Evolutionary conservation across 805 yeast species (phyloP), one percentile per base, ranked within the genome.

Genomic region (Metschnikowia picachoensis): DNA sequence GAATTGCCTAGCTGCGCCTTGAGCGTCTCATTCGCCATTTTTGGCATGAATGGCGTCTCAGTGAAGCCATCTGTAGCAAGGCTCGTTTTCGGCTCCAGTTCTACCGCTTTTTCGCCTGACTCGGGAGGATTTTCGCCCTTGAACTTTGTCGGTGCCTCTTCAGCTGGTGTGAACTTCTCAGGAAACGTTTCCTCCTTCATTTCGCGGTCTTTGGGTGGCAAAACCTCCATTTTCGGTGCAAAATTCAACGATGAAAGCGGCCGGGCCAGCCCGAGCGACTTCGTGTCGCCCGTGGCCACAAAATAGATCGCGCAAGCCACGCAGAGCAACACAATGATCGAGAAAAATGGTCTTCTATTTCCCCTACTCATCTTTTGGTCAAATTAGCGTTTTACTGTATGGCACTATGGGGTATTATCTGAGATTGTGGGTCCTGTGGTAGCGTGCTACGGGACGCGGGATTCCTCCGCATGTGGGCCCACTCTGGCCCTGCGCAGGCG

Each of bases 1-100:
- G 97, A 85, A 47, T 87, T 78, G 1, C 99, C 99, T 7, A 92
- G 76, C 58, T 87, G 94, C 1, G 95, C 94, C 58, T 81, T 79
- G 43, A 81, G 68, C 0, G 90, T 85, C 53, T 83, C 90, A 64
- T 92, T 92, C 13, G 86, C 86, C 96, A 94, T 90, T 55, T 87
- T 79, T 7, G 96, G 96, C 99, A 94, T 94, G 59, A 90, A 90
- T 2, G 90, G 74, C 12, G 66, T 60, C 27, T 67, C 72, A 1
- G 72, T 68, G 43, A 53, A 54, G 9, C 41, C 48, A 4, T 40
- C 41, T 3, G 46, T 37, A 8, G 27, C 39, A 6, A 35, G 37
- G 8, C 12, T 4, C 40, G 34, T 8, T 25, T 8, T 30, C 41
- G 27, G 33, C 25, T 28, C 34, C 34, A 29, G 15, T 11, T 12